These are phyloP conservation scores for Tetrahymena thermophila DNA, from an alignment of 73 alveolate genomes.

Conservation along the genomic window DNA sequence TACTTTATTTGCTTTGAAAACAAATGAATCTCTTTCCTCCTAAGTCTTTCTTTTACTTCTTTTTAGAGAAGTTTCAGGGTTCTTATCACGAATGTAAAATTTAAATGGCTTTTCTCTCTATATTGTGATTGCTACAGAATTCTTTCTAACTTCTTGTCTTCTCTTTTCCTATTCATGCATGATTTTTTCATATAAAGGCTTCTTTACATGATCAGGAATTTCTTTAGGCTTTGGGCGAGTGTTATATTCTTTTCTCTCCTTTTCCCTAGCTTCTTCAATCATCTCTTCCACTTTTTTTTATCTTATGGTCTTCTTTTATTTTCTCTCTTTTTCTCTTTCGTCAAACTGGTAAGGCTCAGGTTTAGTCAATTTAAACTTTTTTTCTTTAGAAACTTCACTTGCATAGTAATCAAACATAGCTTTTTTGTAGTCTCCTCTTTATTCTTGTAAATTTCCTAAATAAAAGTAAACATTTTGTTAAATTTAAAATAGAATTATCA, in stretches of 20 bases:
- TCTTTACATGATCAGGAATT: slow-evolving; percentile 58
- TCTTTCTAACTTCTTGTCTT: slow-evolving; percentile 58
- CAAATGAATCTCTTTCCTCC: slow-evolving; percentile 45
- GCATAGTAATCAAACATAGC: slow-evolving; percentile 36
- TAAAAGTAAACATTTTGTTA: background rate
- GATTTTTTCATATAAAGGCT: slow-evolving; percentile 55
- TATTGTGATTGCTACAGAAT: slow-evolving; percentile 50
- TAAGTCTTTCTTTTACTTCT: slow-evolving; percentile 19
- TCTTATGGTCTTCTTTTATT: slow-evolving; percentile 39
- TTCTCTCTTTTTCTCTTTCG: slow-evolving; percentile 62
- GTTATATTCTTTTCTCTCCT: slow-evolving; percentile 44
- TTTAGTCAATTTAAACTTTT: slow-evolving; percentile 58
- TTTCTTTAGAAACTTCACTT: slow-evolving; percentile 14
- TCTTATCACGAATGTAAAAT: slow-evolving; percentile 62
- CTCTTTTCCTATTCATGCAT: slow-evolving; percentile 60
- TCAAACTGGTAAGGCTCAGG: slow-evolving; percentile 77
- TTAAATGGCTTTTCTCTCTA: slow-evolving; percentile 64
- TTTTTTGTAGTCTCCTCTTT: background rate
- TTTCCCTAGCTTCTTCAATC: slow-evolving; percentile 53
- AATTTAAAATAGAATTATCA: too few relatives aligned
- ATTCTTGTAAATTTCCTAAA: background rate
- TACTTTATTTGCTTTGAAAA: slow-evolving; percentile 74
- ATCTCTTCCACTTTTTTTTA: slow-evolving; percentile 65
- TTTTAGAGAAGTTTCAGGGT: slow-evolving; percentile 30
- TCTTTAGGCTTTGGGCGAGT: slow-evolving; percentile 54